Evolutionary conservation across 305 asterid genomes (phyloP).

Genomic region (Nicotiana rustica): DNA sequence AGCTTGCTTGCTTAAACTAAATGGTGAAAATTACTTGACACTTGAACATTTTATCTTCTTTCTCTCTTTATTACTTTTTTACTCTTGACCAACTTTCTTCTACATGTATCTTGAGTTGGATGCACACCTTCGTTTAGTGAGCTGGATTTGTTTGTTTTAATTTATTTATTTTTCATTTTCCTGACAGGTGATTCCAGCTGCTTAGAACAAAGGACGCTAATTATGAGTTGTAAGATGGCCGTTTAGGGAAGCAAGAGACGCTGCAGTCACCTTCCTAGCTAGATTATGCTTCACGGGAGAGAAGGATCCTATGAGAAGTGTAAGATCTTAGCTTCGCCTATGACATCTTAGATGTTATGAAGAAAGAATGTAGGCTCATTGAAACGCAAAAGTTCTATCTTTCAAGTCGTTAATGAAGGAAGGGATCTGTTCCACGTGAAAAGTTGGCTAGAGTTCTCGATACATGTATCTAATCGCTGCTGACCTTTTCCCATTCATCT

Average conservation of each 20-base stretch:
- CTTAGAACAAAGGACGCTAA: background rate
- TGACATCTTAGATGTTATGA: conserved; percentile 25
- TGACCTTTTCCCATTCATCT: conserved; percentile 24
- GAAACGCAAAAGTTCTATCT: conserved; percentile 15
- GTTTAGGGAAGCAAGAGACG: background rate
- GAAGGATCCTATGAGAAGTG: background rate
- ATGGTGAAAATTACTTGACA: background rate
- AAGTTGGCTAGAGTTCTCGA: conserved; percentile 29
- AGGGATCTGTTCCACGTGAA: conserved; percentile 21
- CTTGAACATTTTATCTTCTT: conserved; percentile 21
- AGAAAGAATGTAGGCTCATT: background rate
- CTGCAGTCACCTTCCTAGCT: background rate
- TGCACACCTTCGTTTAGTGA: background rate
- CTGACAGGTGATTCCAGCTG: conserved; percentile 7
- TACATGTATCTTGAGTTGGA: background rate
- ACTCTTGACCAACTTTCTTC: background rate
- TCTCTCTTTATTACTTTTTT: background rate
- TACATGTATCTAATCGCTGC: conserved; percentile 26
- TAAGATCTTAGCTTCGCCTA: conserved; percentile 12
- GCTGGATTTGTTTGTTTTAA: conserved; percentile 22
- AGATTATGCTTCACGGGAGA: background rate
- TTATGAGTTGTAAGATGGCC: background rate
- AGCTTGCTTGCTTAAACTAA: conserved; percentile 16
- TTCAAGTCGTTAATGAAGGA: background rate
- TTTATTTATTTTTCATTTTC: conserved; percentile 11